These are phyloP conservation scores for Pelagophyceae sp. DNA, from an alignment of 352 stramenopile genomes.

Conservation along the genomic window DNA sequence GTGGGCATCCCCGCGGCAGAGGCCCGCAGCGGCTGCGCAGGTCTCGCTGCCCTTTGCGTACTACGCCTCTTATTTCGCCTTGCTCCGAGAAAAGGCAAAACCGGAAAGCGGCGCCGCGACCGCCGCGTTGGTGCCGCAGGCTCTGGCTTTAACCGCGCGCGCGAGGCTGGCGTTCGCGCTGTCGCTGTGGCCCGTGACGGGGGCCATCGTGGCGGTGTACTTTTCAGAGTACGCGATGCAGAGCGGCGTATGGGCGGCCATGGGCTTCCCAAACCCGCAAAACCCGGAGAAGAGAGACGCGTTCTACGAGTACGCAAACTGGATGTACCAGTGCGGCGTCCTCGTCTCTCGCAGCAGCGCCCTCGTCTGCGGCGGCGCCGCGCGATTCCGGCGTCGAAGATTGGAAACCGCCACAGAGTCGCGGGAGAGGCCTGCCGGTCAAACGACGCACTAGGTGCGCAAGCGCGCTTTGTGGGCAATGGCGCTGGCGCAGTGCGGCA, in stretches of 20 bases:
- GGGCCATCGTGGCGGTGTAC: slow-evolving; percentile 70
- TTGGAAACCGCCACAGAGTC: too few relatives aligned
- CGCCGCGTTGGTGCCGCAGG: neutral
- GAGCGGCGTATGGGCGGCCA: slow-evolving; percentile 78
- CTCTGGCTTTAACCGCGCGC: neutral
- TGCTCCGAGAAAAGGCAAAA: too few relatives aligned
- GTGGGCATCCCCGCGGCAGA: too few relatives aligned
- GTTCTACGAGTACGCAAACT: slow-evolving; percentile 79
- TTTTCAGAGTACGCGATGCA: slow-evolving; percentile 85
- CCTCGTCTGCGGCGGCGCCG: slow-evolving; percentile 32
- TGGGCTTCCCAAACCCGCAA: slow-evolving; percentile 72
- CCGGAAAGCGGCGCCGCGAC: neutral
- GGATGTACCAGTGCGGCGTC: slow-evolving; percentile 79
- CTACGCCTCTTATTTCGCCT: too few relatives aligned
- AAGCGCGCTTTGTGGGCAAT: slow-evolving; percentile 63
- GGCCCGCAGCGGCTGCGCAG: neutral
- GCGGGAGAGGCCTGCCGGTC: too few relatives aligned
- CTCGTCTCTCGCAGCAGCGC: slow-evolving; percentile 74
- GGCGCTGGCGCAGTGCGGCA: slow-evolving; percentile 63
- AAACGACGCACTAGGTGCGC: neutral
- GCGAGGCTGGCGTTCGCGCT: neutral
- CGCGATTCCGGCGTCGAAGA: too few relatives aligned
- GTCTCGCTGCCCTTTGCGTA: neutral
- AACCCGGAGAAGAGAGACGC: slow-evolving; percentile 52
- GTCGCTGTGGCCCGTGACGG: slow-evolving; percentile 4